Conservation (phyloP, 345 rosid genomes). For the Syzygium grande region DNA sequence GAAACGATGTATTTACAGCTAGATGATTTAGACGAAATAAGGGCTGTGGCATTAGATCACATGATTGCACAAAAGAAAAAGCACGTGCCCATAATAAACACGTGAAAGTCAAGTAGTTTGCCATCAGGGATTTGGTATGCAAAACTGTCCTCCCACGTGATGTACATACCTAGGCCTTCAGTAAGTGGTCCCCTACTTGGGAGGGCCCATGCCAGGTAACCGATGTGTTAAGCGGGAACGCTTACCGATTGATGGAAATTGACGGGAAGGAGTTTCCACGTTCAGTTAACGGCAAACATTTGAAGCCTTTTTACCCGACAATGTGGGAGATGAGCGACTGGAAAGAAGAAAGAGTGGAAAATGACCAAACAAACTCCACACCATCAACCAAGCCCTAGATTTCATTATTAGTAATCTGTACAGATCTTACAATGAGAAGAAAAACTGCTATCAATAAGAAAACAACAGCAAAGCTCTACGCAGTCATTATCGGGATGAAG, state of each 20-base stretch:
- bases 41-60: background rate
- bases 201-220: background rate
- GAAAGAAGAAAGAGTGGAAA: no score
- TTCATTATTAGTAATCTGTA: no score
- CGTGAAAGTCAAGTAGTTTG: background rate
- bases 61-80: background rate
- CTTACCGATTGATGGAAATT: background rate
- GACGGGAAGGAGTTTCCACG: background rate
- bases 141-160: background rate
- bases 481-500: no score
- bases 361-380: no score
- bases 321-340: no score
- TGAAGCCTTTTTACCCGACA: background rate
- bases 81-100: background rate
- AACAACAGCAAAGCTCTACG: no score
- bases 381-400: no score
- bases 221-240: background rate
- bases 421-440: no score
- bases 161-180: background rate
- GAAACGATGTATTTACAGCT: background rate
- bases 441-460: no score
- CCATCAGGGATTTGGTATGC: background rate
- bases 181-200: background rate
- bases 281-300: background rate
- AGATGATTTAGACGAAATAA: background rate